Evolutionary conservation across 768 basidiomycete species (phyloP), one percentile per base, ranked within the genome.

Genomic region (Panaeolus cyanescens): DNA sequence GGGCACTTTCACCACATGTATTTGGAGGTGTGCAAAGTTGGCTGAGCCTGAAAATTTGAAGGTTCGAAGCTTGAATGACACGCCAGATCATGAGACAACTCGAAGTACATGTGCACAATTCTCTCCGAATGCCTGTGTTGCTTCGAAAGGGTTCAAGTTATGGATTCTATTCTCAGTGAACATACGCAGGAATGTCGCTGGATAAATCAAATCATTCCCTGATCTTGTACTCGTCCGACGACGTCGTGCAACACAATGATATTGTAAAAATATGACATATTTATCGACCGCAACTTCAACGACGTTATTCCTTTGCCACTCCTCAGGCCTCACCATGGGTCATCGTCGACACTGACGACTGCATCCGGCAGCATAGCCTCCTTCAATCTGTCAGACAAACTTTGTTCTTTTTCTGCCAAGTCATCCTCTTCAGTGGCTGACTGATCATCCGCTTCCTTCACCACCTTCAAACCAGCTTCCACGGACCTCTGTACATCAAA

Each of bases 401-500:
- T 28, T 13, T 50, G 25, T 28, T 50, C 25, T 28, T 50, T 50
- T 13, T 50, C 25, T 6, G 25, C 1, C 25, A n/a, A 15, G 3
- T 13, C 25, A 12, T 30, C 45, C 9, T 50, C 45, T 12, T 50
- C 45, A 13, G n/a, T 6, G 13, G 4, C 25, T 4, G 45, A 30
- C 22, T 28, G 25, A 5, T 50, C 5, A 50, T 50, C 45, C 30
- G 36, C 28, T n/a, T 37, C 32, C 56, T 58, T 42, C 37, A 42
- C 56, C 7, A 30, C 19, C 31, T 28, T 30, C 61, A 62, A 34
- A 36, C 19, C 39, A 30, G 56, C 28, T 59, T 32, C 25, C n/a
- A 71, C 67, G 2, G 70, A 71, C 31, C 67, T 60, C 59, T 69
- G 70, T 17, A 71, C 70, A 39, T 71, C 70, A 22, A 69, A 63